Evolutionary conservation across 768 basidiomycete species (phyloP).

Genomic region (Suillus variegatus): DNA sequence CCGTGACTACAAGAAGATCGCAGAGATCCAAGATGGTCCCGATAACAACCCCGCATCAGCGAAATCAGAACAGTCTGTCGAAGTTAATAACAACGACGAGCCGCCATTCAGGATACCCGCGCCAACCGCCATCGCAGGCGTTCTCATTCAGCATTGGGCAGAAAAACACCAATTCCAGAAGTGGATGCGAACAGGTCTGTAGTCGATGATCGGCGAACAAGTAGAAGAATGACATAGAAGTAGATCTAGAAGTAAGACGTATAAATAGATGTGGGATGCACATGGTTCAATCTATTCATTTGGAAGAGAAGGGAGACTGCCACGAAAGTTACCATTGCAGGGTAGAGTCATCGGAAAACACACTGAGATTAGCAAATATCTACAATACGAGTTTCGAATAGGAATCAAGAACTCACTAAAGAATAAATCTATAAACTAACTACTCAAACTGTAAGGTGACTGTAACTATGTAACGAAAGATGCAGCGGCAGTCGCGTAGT

Average conservation of each 20-base stretch:
- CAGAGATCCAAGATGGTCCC: slow-evolving; percentile 41
- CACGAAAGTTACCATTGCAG: not conserved
- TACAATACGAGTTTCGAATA: not conserved
- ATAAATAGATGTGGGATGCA: not conserved
- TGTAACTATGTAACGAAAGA: not conserved
- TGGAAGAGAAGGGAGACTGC: not conserved
- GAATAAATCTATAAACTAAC: not conserved
- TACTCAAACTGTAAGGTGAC: not conserved
- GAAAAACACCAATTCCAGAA: slow-evolving; percentile 35
- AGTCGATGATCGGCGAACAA: slow-evolving; percentile 10
- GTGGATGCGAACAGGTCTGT: not conserved
- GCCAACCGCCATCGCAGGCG: slow-evolving; percentile 77
- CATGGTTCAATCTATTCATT: not conserved
- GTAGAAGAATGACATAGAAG: slow-evolving; percentile 2
- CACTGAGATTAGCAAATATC: not conserved
- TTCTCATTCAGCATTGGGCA: slow-evolving; percentile 81
- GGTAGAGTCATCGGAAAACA: not conserved
- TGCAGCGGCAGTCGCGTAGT: not conserved
- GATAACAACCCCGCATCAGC: slow-evolving; percentile 16
- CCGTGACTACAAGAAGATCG: slow-evolving; percentile 52
- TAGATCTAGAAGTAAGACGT: slow-evolving; percentile 37
- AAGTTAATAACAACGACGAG: slow-evolving; percentile 32
- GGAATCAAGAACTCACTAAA: not conserved
- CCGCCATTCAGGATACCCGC: slow-evolving; percentile 77
- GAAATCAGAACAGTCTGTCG: slow-evolving; percentile 19